Evolutionary conservation across 495 filamentous ascomycete genomes (phyloP), one percentile per base, ranked within the genome.

Genomic region (Penicillium salamii): DNA sequence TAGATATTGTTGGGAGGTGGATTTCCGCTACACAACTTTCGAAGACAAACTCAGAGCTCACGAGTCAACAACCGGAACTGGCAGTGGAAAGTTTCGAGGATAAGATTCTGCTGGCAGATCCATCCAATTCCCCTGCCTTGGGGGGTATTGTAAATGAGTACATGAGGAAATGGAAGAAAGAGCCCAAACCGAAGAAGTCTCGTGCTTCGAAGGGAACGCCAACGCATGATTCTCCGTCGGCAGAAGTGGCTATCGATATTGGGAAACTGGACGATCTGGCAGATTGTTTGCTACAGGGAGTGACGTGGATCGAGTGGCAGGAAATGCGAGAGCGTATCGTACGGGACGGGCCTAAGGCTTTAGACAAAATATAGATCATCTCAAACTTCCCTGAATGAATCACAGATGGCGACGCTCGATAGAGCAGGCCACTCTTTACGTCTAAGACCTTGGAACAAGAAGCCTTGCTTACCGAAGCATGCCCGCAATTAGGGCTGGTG

Each of bases 211-310:
- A 21, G 42, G 32, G 19, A 15, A 5, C 19, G 5, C 4, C 24
- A 5, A 23, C 19, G 7, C 9, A 6, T 13, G 3, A 1, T 0
- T 11, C 13, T 40, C 12, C 6, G 12, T 15, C 31, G 6, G 42
- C 17, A 7, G 26, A 48, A 6, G 44, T 5, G 17, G 54, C 53
- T 9, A 21, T 32, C 35, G 58, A 64, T 49, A 55, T 76, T 24
- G 69, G 64, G 15, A 97, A 97, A 65, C 58, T 95, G 54, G 92
- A 97, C 71, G 92, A 97, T 75, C 71, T 97, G 53, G 88, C 90
- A 5, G 92, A 97, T 78, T 88, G 87, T 65, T 66, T 97, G 24
- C 59, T 96, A 53, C 92, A 97, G 69, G 93, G 86, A 1, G 70
- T 90, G 53, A 86, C 90, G 8, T 96, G 88, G 88, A 64, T 91